Percentiles rank a stretch among this genome's conserved stretches.
Evolutionary conservation across 2,329 filamentous ascomycete species (phyloP).

Genomic region (Sporothrix brasiliensis): DNA sequence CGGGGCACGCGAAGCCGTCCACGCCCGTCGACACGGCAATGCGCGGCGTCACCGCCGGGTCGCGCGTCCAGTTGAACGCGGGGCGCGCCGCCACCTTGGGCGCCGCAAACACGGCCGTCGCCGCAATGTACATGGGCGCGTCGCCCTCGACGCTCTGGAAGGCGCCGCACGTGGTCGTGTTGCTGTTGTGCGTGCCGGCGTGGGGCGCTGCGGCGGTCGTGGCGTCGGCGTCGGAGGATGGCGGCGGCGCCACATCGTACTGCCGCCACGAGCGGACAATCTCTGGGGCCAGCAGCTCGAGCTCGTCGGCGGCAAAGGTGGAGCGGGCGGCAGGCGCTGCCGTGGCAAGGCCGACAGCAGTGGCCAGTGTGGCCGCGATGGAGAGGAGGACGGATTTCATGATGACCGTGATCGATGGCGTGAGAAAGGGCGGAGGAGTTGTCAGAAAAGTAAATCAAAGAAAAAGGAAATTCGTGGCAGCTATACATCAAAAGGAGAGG

Average conservation of each 20-base stretch:
- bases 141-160: conserved; percentile 18
- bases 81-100: conserved; percentile 29
- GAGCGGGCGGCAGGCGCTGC: background rate
- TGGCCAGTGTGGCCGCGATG: conserved; percentile 13
- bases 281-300: background rate
- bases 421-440: background rate
- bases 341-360: background rate
- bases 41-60: conserved; percentile 30
- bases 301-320: background rate
- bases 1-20: conserved; percentile 30
- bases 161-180: conserved; percentile 31
- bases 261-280: background rate
- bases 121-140: conserved; percentile 29
- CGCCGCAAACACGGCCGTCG: conserved; percentile 26
- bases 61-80: conserved; percentile 22
- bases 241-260: background rate
- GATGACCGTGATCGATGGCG: background rate
- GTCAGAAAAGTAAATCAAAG: background rate
- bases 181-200: conserved; percentile 16
- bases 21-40: conserved; percentile 31
- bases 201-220: background rate
- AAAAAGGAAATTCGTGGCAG: background rate
- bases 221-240: background rate
- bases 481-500: background rate
- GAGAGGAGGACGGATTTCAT: conserved; percentile 17